Conservation (phyloP, 2,329 filamentous ascomycete species). For the Cladophialophora bantiana region DNA sequence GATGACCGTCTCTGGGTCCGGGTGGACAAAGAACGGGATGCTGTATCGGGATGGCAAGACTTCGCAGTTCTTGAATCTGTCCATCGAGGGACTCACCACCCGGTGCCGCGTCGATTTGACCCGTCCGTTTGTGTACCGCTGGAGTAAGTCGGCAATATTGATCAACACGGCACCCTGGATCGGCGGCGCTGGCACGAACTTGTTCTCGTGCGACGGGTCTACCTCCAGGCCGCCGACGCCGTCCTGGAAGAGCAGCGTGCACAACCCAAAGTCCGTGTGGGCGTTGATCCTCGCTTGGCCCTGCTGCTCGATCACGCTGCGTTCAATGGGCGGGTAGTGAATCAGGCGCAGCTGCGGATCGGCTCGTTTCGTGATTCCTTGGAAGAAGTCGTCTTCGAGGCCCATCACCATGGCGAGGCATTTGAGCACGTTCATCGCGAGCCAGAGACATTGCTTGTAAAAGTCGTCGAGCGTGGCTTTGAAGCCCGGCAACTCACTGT, state of each 20-base stretch:
- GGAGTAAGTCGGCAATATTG: constrained; percentile 62
- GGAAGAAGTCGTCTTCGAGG: constrained; percentile 63
- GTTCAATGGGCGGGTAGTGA: constrained; percentile 47
- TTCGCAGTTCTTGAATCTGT: constrained; percentile 31
- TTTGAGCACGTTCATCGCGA: constrained; percentile 60
- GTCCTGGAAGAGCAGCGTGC: constrained; percentile 58
- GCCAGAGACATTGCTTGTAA: constrained; percentile 56
- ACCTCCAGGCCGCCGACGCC: constrained; percentile 58
- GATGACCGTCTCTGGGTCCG: constrained; percentile 38
- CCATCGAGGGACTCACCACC: constrained; percentile 44
- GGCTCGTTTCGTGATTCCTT: constrained; percentile 60
- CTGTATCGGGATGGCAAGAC: constrained; percentile 41
- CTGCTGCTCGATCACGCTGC: constrained; percentile 31
- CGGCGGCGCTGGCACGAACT: constrained; percentile 40
- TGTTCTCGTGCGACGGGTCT: constrained; percentile 30
- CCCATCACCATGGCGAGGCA: constrained; percentile 63
- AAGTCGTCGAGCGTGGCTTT: constrained; percentile 50
- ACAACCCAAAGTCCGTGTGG: constrained; percentile 54
- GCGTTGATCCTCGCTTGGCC: constrained; percentile 39
- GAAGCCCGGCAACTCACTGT: constrained; percentile 55
- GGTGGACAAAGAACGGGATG: constrained; percentile 45
- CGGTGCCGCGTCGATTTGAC: constrained; percentile 61
- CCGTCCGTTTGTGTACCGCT: constrained; percentile 60
- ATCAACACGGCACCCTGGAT: constrained; percentile 59
- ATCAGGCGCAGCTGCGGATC: constrained; percentile 45